Base-by-base conservation (phyloP, 495 filamentous ascomycete species). In the Trichoderma virens region DNA sequence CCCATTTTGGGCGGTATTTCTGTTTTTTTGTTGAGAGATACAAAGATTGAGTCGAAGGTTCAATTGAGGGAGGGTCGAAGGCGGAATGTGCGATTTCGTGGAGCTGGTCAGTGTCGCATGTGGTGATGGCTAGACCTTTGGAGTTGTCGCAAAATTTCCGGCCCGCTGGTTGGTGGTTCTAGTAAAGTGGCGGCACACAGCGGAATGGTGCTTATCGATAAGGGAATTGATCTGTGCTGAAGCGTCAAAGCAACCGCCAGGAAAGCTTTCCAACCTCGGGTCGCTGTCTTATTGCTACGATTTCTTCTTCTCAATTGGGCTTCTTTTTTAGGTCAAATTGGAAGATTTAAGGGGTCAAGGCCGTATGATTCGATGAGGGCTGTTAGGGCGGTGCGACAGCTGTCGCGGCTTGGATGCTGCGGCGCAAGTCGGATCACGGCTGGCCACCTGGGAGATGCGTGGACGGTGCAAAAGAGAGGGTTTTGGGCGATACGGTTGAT, bases 1-100 rank as follows among this genome's bases (percentile, higher is more conserved):
- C 72, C 67, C 73, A 73, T 73, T 18, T 35, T 70, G 65, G 18
- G 54, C 54, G 64, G 62, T 47, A 28, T 45, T n/a, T 47, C 9
- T 2, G 16, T 45, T 18, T 43, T 13, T 16, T 43, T 43, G 18
- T 2, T 43, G 43, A 20, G n/a, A n/a, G n/a, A n/a, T n/a, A n/a
- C n/a, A n/a, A n/a, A 3, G 1, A 14, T 39, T 39, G 38, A 16
- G 14, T 41, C 5, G 39, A 43, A 16, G 39, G 39, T 43, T 47
- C 43, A 47, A 47, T 47, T 47, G 43, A 27, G 25, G 25, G 11
- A n/a, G 51, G 3, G 2, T 27, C 13, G 51, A 28, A 2, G 27
- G 23, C 9, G 9, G 54, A 38, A 27, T 27, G 63, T 43, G 41
- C 45, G 60, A 6, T 47, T n/a, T 20, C 18, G 18, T 61, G 54